Evolutionary conservation across 225 moss, liverwort and hornwort genomes (phyloP), one percentile per base, ranked within the genome.

Genomic region (Pseudoscleropodium purum): DNA sequence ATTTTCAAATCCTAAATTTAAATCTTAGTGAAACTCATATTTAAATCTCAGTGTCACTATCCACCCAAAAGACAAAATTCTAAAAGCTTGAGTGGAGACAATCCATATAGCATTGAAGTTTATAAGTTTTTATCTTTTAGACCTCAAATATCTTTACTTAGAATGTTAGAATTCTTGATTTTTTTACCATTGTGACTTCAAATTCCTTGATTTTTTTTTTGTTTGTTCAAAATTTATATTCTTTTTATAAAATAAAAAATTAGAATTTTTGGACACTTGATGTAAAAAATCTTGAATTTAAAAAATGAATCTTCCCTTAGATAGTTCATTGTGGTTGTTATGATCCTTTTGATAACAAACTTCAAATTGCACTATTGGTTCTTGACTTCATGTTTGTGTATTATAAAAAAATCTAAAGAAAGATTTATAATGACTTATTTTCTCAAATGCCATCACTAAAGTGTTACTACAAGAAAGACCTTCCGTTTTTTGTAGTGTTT

Each of bases 241-340:
- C 5, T 17, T 20, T 49, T 21, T 6, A 5, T 0, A 0, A 12
- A 19, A n/a, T n/a, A 11, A 8, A 0, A 34, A 34, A 43, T 8
- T 0, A 73, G 0, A 16, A 5, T 27, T 43, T 76, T 5, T 21
- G 1, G 13, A 34, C 21, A 51, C 5, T 9, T 9, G 3, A 73
- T 43, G 9, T 27, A 73, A 9, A 27, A 27, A 43, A 26, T 15
- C 20, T 51, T 76, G 21, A 34, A 51, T 51, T 18, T 18, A 12
- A 33, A 49, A 13, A 20, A 75, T 2, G 2, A 15, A 72, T 27
- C 27, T 26, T 41, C 8, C 9, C 9, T 41, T 72, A 5, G 4
- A 26, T 27, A 8, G 0, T 3, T 72, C 16, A 27, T 27, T 27
- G 16, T 27, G 9, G 15, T 72, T 72, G 9, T 41, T 43, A 2